Evolutionary conservation across 352 stramenopile species (phyloP), one percentile per base, ranked within the genome.

Genomic region (Pythium aphanidermatum): DNA sequence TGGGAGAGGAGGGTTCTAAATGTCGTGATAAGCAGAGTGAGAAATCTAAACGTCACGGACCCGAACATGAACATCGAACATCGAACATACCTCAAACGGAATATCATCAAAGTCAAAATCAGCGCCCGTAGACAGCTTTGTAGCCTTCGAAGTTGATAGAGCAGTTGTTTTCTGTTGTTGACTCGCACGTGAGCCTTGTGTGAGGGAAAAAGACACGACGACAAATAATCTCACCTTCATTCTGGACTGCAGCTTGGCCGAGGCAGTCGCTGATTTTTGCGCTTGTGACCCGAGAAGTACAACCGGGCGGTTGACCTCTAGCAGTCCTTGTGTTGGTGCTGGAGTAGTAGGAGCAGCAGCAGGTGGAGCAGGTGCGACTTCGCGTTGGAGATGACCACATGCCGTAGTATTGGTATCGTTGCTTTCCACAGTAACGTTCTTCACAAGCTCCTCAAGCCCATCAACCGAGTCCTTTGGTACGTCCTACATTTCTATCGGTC

Each of bases 21-120:
- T 20, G 21, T 7, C n/a, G n/a, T n/a, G n/a, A n/a, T n/a, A n/a
- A n/a, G n/a, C n/a, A n/a, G n/a, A n/a, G n/a, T n/a, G n/a, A n/a
- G n/a, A n/a, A n/a, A n/a, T n/a, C n/a, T n/a, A n/a, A n/a, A n/a
- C n/a, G n/a, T 19, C 11, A 12, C 11, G 34, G 16, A 11, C 11
- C n/a, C 11, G 11, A 17, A 39, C 33, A 39, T 35, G 1, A 24
- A 24, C 20, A 17, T 12, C 14, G n/a, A 13, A 24, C 14, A 28
- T 25, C 7, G 39, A 40, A 33, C 24, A 29, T 37, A 94, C 83
- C 63, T 88, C 74, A 36, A 92, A 92, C 9, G 78, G 78, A 32
- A 95, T 92, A 40, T 89, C 80, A 45, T 95, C 83, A 53, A 95
- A 95, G 50, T 95, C 83, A 63, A 95, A 95, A 53, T 93, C 80